phyloP scores from a whole-genome alignment of 1,284 basidiomycete species.

The Malassezia yamatoensis region DNA sequence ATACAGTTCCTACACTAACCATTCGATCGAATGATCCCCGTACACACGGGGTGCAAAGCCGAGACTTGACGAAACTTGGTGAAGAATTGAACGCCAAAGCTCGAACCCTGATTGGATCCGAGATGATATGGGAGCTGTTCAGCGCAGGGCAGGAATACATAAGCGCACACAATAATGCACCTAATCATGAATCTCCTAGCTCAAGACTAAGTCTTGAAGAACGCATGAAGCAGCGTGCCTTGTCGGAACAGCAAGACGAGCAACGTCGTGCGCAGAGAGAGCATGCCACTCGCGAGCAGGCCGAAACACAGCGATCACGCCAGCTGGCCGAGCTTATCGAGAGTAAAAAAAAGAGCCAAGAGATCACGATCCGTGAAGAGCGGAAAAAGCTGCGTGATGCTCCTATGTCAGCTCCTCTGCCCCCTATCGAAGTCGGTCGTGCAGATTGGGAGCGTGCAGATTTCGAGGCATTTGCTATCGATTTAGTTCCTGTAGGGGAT shows the following conservation, averaged over 20 bases:
- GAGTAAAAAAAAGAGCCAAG: conserved; percentile 29
- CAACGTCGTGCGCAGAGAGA: conserved; percentile 7
- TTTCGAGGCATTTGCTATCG: neutral
- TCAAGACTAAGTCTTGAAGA: conserved; percentile 37
- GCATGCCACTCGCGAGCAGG: conserved; percentile 19
- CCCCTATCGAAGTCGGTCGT: conserved; percentile 1
- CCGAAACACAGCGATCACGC: conserved; percentile 22
- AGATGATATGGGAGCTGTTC: conserved; percentile 49
- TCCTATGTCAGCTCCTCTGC: neutral
- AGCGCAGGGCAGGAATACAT: conserved; percentile 36
- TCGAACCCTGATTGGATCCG: conserved; percentile 35
- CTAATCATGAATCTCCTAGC: conserved; percentile 18
- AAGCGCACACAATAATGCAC: conserved; percentile 25
- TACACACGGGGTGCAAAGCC: conserved; percentile 23
- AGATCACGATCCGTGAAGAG: conserved; percentile 26
- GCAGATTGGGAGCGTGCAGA: neutral
- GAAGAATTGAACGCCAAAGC: conserved; percentile 27
- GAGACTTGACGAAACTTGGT: conserved; percentile 22
- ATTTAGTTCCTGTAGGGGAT: neutral
- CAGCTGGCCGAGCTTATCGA: conserved; percentile 34
- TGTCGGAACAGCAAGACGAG: conserved; percentile 25
- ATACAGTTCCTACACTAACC: conserved; percentile 25
- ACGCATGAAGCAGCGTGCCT: conserved; percentile 34
- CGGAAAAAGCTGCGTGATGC: conserved; percentile 7
- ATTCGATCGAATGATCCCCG: conserved; percentile 24